Conservation (phyloP, 768 basidiomycete species). For the Crucibulum laeve region DNA sequence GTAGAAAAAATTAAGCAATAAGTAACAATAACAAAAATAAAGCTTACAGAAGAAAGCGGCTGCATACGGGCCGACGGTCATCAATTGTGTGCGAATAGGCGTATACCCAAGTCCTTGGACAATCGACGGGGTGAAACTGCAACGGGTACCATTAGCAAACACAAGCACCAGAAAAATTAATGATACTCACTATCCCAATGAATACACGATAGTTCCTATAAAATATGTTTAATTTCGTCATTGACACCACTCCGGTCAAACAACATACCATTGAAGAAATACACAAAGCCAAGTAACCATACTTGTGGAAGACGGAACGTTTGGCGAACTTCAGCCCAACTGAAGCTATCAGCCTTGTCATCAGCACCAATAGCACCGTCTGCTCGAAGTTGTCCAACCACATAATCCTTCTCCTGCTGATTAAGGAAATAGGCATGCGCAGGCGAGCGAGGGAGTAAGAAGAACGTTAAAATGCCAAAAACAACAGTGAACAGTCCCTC, state of each 20-base stretch:
- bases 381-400: slow-evolving; percentile 27
- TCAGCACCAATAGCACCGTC: slow-evolving; percentile 11
- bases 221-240: too few relatives aligned
- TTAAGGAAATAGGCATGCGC: slow-evolving; percentile 45
- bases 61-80: slow-evolving; percentile 57
- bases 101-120: slow-evolving; percentile 57
- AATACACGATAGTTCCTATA: slow-evolving; percentile 40
- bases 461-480: slow-evolving; percentile 48
- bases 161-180: too few relatives aligned
- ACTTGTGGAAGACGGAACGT: slow-evolving; percentile 53
- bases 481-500: slow-evolving; percentile 62
- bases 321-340: slow-evolving; percentile 49
- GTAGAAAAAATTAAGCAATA: too few relatives aligned
- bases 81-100: slow-evolving; percentile 40
- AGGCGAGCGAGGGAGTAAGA: slow-evolving; percentile 43
- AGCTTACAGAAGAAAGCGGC: slow-evolving; percentile 42
- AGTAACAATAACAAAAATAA: not conserved
- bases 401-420: slow-evolving; percentile 42
- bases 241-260: too few relatives aligned
- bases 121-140: slow-evolving; percentile 73
- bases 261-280: slow-evolving; percentile 47
- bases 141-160: too few relatives aligned
- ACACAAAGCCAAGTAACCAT: slow-evolving; percentile 40
- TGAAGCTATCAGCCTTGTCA: slow-evolving; percentile 41
- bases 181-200: slow-evolving; percentile 45